Percentiles rank a stretch among this genome's conserved stretches.
Conservation (phyloP, 371 early-diverging fungal genomes). For the Dichotomocladium elegans region DNA sequence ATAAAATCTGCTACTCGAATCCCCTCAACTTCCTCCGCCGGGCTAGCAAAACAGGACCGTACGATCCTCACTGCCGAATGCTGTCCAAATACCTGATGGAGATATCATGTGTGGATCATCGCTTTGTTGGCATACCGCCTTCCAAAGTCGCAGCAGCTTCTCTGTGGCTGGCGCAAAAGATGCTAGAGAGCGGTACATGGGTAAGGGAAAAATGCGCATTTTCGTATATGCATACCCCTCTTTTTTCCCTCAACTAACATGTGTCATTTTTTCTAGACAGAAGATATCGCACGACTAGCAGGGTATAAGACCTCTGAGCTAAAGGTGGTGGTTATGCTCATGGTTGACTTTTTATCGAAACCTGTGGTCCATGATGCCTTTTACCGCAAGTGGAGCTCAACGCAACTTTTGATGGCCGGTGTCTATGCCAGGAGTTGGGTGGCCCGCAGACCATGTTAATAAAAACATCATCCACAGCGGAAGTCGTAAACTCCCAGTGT, state of each 20-base stretch:
- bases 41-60: slow-evolving; percentile 81
- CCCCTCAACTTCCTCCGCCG: slow-evolving; percentile 92
- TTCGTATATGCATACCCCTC: too few species aligned
- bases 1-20: slow-evolving; percentile 79
- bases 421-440: slow-evolving; percentile 67
- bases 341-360: slow-evolving; percentile 65
- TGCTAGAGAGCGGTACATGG: slow-evolving; percentile 81
- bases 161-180: slow-evolving; percentile 86
- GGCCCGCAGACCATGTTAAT: too few species aligned
- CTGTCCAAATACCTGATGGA: slow-evolving; percentile 98
- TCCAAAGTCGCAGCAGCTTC: slow-evolving; percentile 84
- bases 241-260: background rate
- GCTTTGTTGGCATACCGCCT: slow-evolving; percentile 71
- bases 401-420: slow-evolving; percentile 72
- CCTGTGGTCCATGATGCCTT: slow-evolving; percentile 60
- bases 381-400: slow-evolving; percentile 78
- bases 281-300: slow-evolving; percentile 65
- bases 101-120: slow-evolving; percentile 83
- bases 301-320: slow-evolving; percentile 74
- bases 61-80: slow-evolving; percentile 84
- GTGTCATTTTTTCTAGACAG: slow-evolving; percentile 24
- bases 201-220: too few species aligned
- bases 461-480: too few species aligned
- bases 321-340: slow-evolving; percentile 51
- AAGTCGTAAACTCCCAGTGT: too few species aligned